Base-by-base conservation (phyloP, 306 rosid species). In the Prunus mume region DNA sequence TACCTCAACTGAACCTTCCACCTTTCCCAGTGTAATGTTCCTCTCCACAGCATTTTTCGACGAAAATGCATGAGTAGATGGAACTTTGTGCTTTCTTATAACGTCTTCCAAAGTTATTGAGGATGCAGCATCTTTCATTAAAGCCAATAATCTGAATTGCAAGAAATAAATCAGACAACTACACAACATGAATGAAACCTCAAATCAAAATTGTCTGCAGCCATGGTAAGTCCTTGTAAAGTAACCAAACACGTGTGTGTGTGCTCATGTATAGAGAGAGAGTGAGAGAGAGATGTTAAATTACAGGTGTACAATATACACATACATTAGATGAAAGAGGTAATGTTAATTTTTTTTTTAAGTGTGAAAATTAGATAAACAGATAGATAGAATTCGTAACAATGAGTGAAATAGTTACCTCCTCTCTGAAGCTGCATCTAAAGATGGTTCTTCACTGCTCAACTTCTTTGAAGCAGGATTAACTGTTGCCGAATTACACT, bases 1-100 rank as follows among this genome's bases (percentile, higher is more conserved):
- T 84, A 92, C 99, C 86, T 87, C 91, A 77, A 90, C 89, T 73
- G 96, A 83, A 46, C 90, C 92, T 78, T 92, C 97, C 91, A 95
- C 83, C 87, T 91, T 95, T 47, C 97, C 99, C 71, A 74, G 47
- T 43, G 90, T 90, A 72, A 92, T 89, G 84, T 80, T 89, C 89
- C 68, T 92, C 65, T 92, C 99, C 77, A 88, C 91, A 19, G 78
- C 69, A 77, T 30, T 66, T 73, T 68, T 90, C 57, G 81, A 77
- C 0, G 86, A 83, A 65, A 76, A 52, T 25, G 85, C 45, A 74
- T 90, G 92, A 82, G 96, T 85, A 50, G 87, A 80, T 66, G 86
- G 83, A 78, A 86, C 75, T 74, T 85, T 86, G 76, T 87, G 90
- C 76, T 84, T 89, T 87, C 72, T 50, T 68, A 78, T 58, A 43